Evolutionary conservation across 768 basidiomycete genomes (phyloP).

Genomic region (Holtermannia corniformis): DNA sequence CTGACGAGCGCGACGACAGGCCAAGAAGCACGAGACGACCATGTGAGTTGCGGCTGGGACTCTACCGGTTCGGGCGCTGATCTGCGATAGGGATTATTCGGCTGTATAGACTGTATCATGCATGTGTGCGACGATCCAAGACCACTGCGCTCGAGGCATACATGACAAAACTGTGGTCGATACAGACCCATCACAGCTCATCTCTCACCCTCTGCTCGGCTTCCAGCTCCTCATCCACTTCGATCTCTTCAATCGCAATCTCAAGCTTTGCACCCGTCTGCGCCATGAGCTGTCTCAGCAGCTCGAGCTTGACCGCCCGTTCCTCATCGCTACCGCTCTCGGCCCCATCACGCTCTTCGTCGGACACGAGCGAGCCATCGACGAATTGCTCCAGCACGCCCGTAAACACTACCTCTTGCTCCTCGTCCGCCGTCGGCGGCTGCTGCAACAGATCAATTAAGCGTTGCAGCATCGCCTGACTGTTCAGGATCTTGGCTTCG

Average conservation of each 20-base stretch:
- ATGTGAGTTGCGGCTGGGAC: slow-evolving; percentile 37
- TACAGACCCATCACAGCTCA: no score
- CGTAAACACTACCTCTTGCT: background rate
- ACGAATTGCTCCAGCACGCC: background rate
- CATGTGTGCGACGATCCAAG: background rate
- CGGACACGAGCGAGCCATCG: background rate
- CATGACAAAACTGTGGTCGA: no score
- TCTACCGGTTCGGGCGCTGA: no score
- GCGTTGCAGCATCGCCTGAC: background rate
- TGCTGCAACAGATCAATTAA: background rate
- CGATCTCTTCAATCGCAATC: background rate
- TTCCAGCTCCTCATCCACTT: background rate
- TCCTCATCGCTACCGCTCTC: no score
- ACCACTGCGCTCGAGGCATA: background rate
- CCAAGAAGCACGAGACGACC: slow-evolving; percentile 84
- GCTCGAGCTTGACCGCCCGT: background rate
- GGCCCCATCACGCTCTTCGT: background rate
- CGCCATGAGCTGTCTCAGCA: background rate
- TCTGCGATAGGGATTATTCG: background rate
- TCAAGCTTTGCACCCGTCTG: background rate
- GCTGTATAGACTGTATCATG: background rate
- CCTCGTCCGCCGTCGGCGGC: background rate
- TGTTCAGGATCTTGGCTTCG: background rate
- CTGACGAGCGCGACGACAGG: background rate
- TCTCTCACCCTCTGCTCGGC: background rate